Base-by-base conservation (phyloP, 2,329 filamentous ascomycete genomes). In the Alternaria viburni region DNA sequence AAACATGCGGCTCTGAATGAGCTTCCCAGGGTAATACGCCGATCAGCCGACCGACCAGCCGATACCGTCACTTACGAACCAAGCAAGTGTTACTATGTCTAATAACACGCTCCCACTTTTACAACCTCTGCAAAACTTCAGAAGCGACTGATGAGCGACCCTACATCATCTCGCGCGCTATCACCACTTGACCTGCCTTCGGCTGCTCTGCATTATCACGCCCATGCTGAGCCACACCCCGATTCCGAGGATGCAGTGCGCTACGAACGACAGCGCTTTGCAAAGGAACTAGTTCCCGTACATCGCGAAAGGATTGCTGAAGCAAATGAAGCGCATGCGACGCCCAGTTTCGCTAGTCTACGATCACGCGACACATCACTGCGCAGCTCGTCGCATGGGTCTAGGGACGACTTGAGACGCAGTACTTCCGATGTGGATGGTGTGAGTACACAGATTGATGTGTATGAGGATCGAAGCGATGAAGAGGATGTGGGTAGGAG, bases 231-330 rank as follows among this genome's bases (percentile, higher is more conserved):
- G 43, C 45, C 62, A 6, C 70, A 74, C 23, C 62, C 64, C 26
- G 71, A 74, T 43, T 71, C 69, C 6, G 69, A 70, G 54, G 65
- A 68, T 47, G 65, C 66, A 26, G 64, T 71, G 13, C 70, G 54
- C 10, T 58, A 58, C 52, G 71, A 74, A 43, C 58, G 60, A 15
- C 65, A 65, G 17, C 70, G 70, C 19, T 59, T 67, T 13, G 56
- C 71, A n/a, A 56, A 56, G 23, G 69, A 74, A 47, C 44, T 74
- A 32, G 59, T 58, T 17, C 55, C 66, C 7, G 3, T 59, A 45
- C 28, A 23, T 28, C 21, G 26, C 54, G 15, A 51, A 11, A 11
- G 36, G n/a, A 19, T 51, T 41, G 6, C 56, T 6, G 55, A 44
- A 43, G 23, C 26, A 9, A 28, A 46, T 49, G 51, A 28, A 32